phyloP scores from a whole-genome alignment of 345 rosid genomes.

The Carallia brachiata region DNA sequence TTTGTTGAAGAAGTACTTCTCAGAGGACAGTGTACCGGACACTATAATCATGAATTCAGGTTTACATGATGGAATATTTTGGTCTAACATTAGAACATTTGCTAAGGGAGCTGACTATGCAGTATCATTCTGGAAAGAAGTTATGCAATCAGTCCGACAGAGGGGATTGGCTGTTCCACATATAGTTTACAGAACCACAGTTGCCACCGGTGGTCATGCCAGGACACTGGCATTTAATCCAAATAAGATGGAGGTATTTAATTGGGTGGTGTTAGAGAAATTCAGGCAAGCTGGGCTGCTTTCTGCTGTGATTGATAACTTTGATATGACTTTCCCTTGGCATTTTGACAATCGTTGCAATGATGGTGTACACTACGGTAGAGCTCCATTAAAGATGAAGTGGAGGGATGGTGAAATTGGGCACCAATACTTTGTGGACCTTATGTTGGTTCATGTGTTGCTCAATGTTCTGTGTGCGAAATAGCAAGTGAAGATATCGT shows the following conservation, averaged over 20 bases:
- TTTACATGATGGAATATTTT: slow-evolving; percentile 80
- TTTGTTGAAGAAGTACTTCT: slow-evolving; percentile 67
- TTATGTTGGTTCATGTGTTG: slow-evolving; percentile 86
- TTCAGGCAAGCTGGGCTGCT: slow-evolving; percentile 58
- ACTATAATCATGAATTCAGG: slow-evolving; percentile 85
- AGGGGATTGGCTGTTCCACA: slow-evolving; percentile 63
- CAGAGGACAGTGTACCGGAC: slow-evolving; percentile 66
- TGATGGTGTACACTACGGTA: slow-evolving; percentile 93
- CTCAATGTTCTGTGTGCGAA: slow-evolving; percentile 64
- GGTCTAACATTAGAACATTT: slow-evolving; percentile 53
- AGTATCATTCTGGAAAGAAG: slow-evolving; percentile 68
- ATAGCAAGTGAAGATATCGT: slow-evolving; percentile 18
- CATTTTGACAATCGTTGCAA: slow-evolving; percentile 88
- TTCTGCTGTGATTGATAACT: slow-evolving; percentile 72
- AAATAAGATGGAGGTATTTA: slow-evolving; percentile 80
- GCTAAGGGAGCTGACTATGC: slow-evolving; percentile 59
- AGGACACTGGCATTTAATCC: slow-evolving; percentile 73
- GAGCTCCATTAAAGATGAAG: slow-evolving; percentile 71
- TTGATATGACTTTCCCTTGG: slow-evolving; percentile 93
- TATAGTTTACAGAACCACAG: slow-evolving; percentile 67
- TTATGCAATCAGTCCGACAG: slow-evolving; percentile 51
- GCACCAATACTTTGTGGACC: slow-evolving; percentile 96
- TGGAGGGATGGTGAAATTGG: slow-evolving; percentile 96
- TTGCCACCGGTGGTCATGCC: slow-evolving; percentile 89
- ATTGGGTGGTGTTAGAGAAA: slow-evolving; percentile 69